Evolutionary conservation across 192 early-diverging fungal genomes (phyloP).

Genomic region (Podila verticillata): DNA sequence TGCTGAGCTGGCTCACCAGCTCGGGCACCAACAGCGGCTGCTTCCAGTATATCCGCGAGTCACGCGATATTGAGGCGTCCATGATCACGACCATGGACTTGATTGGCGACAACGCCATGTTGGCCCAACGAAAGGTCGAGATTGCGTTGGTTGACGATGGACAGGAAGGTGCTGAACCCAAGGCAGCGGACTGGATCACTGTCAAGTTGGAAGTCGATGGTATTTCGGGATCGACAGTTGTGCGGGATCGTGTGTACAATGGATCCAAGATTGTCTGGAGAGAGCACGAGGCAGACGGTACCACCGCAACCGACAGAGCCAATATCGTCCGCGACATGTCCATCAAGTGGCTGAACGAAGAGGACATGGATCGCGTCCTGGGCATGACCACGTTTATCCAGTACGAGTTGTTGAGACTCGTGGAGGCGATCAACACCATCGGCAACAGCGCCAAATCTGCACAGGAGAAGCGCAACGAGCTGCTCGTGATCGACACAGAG

Average conservation of each 20-base stretch:
- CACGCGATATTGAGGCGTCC: slow-evolving; percentile 26
- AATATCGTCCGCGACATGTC: slow-evolving; percentile 2
- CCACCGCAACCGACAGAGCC: neutral
- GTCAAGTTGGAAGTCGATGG: slow-evolving; percentile 36
- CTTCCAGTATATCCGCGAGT: slow-evolving; percentile 52
- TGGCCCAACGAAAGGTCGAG: slow-evolving; percentile 27
- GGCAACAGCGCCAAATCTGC: neutral
- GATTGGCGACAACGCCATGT: slow-evolving; percentile 28
- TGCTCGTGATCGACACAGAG: slow-evolving; percentile 21
- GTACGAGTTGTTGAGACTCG: slow-evolving; percentile 34
- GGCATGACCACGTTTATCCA: slow-evolving; percentile 34
- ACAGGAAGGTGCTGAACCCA: neutral
- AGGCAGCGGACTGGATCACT: slow-evolving; percentile 15
- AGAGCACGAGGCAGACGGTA: slow-evolving; percentile 10
- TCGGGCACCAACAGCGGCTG: slow-evolving; percentile 49
- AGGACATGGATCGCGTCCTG: slow-evolving; percentile 13
- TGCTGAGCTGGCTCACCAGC: slow-evolving; percentile 54
- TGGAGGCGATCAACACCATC: slow-evolving; percentile 31
- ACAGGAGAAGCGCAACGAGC: slow-evolving; percentile 12
- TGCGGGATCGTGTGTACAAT: slow-evolving; percentile 12
- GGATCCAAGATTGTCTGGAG: slow-evolving; percentile 25
- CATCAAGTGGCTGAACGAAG: slow-evolving; percentile 21
- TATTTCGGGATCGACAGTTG: slow-evolving; percentile 24
- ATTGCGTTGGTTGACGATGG: neutral
- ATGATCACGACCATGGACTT: slow-evolving; percentile 47